Evolutionary conservation across 768 basidiomycete genomes (phyloP).

Genomic region (Gloeopeniophorella convolvens): DNA sequence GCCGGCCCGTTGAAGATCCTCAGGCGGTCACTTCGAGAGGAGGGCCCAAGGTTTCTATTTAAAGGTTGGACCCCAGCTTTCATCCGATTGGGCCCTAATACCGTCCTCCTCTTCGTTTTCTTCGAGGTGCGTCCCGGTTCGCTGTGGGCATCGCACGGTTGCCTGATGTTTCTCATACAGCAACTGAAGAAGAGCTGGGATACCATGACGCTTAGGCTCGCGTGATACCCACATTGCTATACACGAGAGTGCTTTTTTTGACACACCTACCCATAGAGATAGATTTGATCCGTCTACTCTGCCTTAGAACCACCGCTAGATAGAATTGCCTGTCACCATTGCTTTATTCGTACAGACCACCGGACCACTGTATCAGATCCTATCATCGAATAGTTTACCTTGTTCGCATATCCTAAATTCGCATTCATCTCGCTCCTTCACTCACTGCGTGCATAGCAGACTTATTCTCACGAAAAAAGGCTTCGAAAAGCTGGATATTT

Average conservation of each 20-base stretch:
- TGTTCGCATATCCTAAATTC: too few relatives aligned
- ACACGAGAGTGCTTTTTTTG: too few relatives aligned
- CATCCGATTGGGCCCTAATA: conserved; percentile 77
- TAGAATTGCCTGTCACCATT: background rate
- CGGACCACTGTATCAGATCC: background rate
- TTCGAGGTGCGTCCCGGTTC: conserved; percentile 57
- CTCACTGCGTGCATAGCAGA: too few relatives aligned
- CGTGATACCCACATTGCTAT: background rate
- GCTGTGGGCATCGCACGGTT: background rate
- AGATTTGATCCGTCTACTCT: background rate
- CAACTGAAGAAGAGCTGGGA: conserved; percentile 68
- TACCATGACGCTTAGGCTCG: background rate
- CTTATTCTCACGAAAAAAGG: too few relatives aligned
- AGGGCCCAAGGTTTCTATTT: conserved; percentile 74
- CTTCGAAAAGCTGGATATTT: too few relatives aligned
- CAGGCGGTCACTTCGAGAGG: conserved; percentile 53
- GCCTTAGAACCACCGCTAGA: background rate
- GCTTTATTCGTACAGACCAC: background rate
- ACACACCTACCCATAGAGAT: background rate
- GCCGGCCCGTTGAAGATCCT: conserved; percentile 47
- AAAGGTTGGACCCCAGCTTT: conserved; percentile 91
- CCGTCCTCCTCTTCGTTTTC: conserved; percentile 79
- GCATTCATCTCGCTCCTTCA: too few relatives aligned
- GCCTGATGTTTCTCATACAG: conserved; percentile 29
- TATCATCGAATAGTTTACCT: background rate